These are phyloP conservation scores for Sugiyamaella floridensis DNA, from an alignment of 805 yeast species.

Conservation along the genomic window DNA sequence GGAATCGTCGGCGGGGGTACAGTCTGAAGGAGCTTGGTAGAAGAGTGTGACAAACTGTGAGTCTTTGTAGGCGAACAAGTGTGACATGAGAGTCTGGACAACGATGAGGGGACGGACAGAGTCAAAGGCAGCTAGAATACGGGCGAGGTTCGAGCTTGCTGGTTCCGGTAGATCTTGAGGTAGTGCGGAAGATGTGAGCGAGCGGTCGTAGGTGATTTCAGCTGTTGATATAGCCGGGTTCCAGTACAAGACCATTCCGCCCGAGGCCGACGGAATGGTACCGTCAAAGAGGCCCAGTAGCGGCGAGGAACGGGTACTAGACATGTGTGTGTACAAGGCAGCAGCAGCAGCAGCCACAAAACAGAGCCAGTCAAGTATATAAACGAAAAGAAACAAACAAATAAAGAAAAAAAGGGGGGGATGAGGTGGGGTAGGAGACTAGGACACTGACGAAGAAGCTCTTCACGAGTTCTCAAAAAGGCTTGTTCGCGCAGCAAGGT, in stretches of 20 bases:
- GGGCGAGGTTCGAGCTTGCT: background rate
- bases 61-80: constrained; percentile 8
- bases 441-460: too few species aligned
- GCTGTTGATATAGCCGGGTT: background rate
- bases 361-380: too few species aligned
- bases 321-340: background rate
- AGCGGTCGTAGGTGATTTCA: background rate
- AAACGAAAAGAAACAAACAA: too few species aligned
- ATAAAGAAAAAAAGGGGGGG: too few species aligned
- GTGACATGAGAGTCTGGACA: constrained; percentile 2
- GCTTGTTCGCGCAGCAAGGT: too few species aligned
- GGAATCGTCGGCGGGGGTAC: background rate
- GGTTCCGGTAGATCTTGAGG: background rate
- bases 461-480: too few species aligned
- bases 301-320: background rate
- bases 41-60: constrained; percentile 3
- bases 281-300: background rate
- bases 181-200: background rate
- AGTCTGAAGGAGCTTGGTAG: constrained; percentile 1
- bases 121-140: constrained; percentile 1
- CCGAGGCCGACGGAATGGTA: background rate
- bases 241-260: background rate
- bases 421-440: too few species aligned
- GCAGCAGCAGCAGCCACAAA: background rate
- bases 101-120: background rate